A percentile compares a stretch with the other conserved stretches of the same genome.
phyloP scores from a whole-genome alignment of 2,329 filamentous ascomycete species.

The Westerdykella sp. region DNA sequence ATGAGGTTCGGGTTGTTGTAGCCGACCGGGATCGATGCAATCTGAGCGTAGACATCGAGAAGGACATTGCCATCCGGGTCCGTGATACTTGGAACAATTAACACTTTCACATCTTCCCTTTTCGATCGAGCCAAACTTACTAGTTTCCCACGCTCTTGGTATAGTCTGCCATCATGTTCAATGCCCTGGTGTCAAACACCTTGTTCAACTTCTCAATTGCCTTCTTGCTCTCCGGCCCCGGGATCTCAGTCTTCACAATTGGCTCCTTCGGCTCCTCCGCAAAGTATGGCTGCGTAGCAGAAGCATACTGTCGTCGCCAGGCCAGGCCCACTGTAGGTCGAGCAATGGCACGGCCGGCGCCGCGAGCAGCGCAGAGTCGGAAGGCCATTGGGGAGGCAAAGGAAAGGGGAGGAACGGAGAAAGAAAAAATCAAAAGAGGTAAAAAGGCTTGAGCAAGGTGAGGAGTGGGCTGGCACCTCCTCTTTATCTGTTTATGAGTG shows the following conservation, averaged over 20 bases:
- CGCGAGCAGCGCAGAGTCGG: conserved; percentile 23
- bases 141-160: conserved; percentile 62
- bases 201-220: conserved; percentile 64
- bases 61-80: conserved; percentile 66
- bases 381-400: conserved; percentile 23
- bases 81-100: conserved; percentile 43
- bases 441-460: background rate
- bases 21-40: conserved; percentile 84
- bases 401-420: background rate
- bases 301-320: conserved; percentile 25
- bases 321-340: conserved; percentile 14
- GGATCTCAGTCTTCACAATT: conserved; percentile 55
- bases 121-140: conserved; percentile 25
- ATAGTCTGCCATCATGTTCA: conserved; percentile 55
- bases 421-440: background rate
- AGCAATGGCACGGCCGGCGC: conserved; percentile 10
- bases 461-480: background rate
- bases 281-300: conserved; percentile 46
- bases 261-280: conserved; percentile 54
- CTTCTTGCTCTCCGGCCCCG: conserved; percentile 67
- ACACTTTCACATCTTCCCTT: background rate
- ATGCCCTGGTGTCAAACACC: conserved; percentile 78
- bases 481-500: background rate
- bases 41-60: conserved; percentile 80
- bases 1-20: conserved; percentile 82